Base-by-base conservation (phyloP, 2,329 filamentous ascomycete genomes). In the Teratosphaeria pseudoeucalypti region DNA sequence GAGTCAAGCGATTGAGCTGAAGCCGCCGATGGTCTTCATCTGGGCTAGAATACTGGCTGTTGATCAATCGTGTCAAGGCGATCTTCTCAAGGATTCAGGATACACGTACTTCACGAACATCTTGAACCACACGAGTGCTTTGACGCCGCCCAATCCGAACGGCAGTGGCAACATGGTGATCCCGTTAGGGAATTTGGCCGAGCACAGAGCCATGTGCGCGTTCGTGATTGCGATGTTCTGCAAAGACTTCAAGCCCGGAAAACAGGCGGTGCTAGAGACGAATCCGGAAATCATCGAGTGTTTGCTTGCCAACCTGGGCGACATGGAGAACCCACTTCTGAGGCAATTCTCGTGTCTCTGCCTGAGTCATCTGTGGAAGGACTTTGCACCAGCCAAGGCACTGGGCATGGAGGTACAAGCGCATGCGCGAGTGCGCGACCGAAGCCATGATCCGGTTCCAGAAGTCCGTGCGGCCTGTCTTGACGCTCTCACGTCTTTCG, bases 1-100 rank as follows among this genome's bases (percentile, higher is more conserved):
- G 73, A 97, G 94, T 4, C 92, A 95, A 54, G 94, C 94, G 0
- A 84, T 90, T 54, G 94, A 99, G 73, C 77, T 99, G 62, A 97
- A 97, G 71, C 92, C 94, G 0, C 92, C 97, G 61, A 97, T 99
- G 94, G 92, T 99, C 5, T 99, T 97, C 74, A 99, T 99, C 63
- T 99, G 94, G 94, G 92, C 94, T 6, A 85, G 94, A 55, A 90
- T 99, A 52, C 84, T 99, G 64, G 94, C 94, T 7, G 94, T 99
- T 6, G 94, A 99, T 70, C 86, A 94, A 61, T 90, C 89, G 1
- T 96, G 94, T 70, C 94, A 99, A 73, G 86, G 87, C 63, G 94
- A 99, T 72, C 79, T 99, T 12, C 85, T 97, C 67, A 97, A 97
- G 75, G 94, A 99, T 71, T 96, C 92, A 68, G 94, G 94, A 6